phyloP scores from a whole-genome alignment of 306 rosid genomes.

The Castanospermum australe region DNA sequence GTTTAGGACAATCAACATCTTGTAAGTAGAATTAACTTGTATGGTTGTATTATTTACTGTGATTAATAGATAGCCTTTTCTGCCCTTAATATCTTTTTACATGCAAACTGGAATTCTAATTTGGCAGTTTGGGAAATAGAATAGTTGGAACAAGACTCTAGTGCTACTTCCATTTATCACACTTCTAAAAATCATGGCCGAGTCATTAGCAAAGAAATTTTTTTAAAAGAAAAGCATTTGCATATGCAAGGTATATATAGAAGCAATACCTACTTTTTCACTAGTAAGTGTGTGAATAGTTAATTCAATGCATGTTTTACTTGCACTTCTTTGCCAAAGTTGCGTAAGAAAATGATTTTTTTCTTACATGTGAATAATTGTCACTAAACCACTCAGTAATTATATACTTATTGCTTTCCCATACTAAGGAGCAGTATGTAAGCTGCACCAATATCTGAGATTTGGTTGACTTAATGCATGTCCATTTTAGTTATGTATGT shows the following conservation, averaged over 20 bases:
- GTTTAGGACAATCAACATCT: too few relatives aligned
- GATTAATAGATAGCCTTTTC: background rate
- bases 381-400: background rate
- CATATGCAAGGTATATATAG: background rate
- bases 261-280: background rate
- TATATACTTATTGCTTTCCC: background rate
- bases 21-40: too few relatives aligned
- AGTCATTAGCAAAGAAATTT: background rate
- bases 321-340: background rate
- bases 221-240: background rate
- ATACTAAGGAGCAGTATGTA: background rate
- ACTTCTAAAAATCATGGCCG: background rate
- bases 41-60: background rate
- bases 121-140: background rate
- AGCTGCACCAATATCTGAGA: background rate
- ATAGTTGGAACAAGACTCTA: background rate
- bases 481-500: conserved; percentile 6
- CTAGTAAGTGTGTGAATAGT: background rate
- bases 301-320: background rate
- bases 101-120: conserved; percentile 2
- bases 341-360: background rate
- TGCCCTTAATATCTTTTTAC: background rate
- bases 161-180: background rate
- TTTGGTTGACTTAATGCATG: background rate
- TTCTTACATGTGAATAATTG: background rate